A percentile compares a stretch with the other conserved stretches of the same genome.
Conservation (phyloP, 75 land plant species). For the Pseudotsuga menziesii region DNA sequence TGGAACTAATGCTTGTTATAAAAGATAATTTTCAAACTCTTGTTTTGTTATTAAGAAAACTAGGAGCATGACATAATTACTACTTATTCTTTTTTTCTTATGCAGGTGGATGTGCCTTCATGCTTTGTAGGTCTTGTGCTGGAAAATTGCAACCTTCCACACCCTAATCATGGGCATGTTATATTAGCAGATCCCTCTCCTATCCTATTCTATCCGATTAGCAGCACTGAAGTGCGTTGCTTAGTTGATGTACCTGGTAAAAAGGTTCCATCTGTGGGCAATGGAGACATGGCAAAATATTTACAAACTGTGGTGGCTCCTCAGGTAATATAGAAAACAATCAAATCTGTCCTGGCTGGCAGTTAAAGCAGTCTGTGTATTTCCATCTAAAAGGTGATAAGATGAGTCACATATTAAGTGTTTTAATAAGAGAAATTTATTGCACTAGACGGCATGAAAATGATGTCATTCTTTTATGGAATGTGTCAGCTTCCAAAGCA, state of each 20-base stretch:
- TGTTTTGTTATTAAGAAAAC: not conserved
- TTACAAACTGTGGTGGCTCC: slow-evolving; percentile 76
- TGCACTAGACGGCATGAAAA: not conserved
- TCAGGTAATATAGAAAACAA: slow-evolving; percentile 42
- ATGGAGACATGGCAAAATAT: slow-evolving; percentile 79
- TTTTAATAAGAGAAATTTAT: not conserved
- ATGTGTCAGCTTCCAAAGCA: slow-evolving; percentile 57
- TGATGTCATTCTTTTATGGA: not conserved
- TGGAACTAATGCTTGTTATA: too few species aligned
- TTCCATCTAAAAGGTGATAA: slow-evolving; percentile 5
- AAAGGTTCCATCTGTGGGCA: slow-evolving; percentile 71
- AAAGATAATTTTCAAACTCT: too few species aligned
- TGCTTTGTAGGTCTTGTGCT: not conserved
- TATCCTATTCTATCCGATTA: slow-evolving; percentile 82
- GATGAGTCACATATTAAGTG: slow-evolving; percentile 11
- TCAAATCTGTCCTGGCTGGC: not conserved
- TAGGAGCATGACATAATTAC: not conserved
- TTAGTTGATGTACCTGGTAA: slow-evolving; percentile 86
- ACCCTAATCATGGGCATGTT: slow-evolving; percentile 12
- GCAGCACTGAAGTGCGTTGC: slow-evolving; percentile 81
- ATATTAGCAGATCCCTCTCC: slow-evolving; percentile 82
- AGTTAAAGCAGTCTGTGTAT: not conserved
- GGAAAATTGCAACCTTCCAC: not conserved
- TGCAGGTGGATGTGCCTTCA: slow-evolving; percentile 12
- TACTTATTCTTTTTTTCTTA: not conserved